Conservation (phyloP, 768 basidiomycete genomes). For the Cystofilobasidium capitatum region DNA sequence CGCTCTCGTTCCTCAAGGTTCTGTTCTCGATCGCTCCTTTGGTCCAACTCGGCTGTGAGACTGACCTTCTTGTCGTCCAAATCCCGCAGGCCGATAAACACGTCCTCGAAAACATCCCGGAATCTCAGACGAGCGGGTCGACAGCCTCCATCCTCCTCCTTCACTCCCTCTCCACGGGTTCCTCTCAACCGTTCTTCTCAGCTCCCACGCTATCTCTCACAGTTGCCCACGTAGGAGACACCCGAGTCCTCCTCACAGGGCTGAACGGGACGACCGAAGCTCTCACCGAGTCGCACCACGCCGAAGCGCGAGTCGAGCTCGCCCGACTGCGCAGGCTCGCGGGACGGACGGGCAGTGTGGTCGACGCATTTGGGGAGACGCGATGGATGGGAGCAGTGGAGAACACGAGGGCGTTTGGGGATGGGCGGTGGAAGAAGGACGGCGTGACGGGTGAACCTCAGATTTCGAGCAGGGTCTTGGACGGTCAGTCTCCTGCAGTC, state of each 20-base stretch:
- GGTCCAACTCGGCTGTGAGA: no score
- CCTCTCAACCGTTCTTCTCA: conserved; percentile 65
- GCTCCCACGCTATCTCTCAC: conserved; percentile 66
- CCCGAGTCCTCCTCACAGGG: conserved; percentile 71
- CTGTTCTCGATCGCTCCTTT: conserved; percentile 16
- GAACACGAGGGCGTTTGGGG: conserved; percentile 72
- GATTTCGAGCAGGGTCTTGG: conserved; percentile 19
- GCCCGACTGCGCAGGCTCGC: conserved; percentile 65
- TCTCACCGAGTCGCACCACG: conserved; percentile 91
- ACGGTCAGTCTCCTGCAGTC: conserved; percentile 5
- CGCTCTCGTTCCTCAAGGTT: conserved; percentile 78
- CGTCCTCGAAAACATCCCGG: conserved; percentile 53
- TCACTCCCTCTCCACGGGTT: conserved; percentile 76
- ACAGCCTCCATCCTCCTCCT: conserved; percentile 83
- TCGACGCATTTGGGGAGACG: conserved; percentile 89
- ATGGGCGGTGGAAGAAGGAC: conserved; percentile 28
- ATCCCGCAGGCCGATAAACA: conserved; percentile 59
- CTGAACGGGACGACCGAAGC: conserved; percentile 62
- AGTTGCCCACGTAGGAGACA: conserved; percentile 79
- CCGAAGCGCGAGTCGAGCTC: conserved; percentile 80
- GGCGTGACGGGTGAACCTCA: conserved; percentile 51
- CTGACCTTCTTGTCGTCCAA: neutral
- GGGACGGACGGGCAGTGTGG: conserved; percentile 65
- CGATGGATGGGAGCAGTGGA: conserved; percentile 94
- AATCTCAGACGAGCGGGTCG: conserved; percentile 70